Evolutionary conservation across 2,329 filamentous ascomycete species (phyloP).

Genomic region (Pseudopyrenochaeta lycopersici): DNA sequence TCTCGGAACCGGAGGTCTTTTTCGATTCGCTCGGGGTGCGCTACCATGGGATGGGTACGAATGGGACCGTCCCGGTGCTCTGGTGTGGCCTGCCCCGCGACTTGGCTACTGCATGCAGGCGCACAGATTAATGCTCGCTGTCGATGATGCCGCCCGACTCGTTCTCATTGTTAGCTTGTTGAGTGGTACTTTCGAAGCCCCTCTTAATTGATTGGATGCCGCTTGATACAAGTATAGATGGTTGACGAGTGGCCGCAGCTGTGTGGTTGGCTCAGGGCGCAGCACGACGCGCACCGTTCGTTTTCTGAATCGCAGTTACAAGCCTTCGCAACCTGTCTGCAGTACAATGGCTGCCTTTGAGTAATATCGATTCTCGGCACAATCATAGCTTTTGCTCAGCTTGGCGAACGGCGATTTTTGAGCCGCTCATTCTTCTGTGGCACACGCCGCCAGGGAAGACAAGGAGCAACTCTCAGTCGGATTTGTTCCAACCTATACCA

Average conservation of each 20-base stretch:
- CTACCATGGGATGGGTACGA: conserved; percentile 29
- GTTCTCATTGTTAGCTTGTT: conserved; percentile 23
- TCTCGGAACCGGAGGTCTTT: too few relatives aligned
- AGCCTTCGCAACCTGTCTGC: conserved; percentile 28
- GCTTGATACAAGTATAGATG: conserved; percentile 25
- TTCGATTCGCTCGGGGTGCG: conserved; percentile 25
- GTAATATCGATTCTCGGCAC: conserved; percentile 27
- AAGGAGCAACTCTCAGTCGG: conserved; percentile 23
- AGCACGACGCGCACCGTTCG: conserved; percentile 32
- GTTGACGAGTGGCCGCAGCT: conserved; percentile 38
- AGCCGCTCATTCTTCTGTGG: conserved; percentile 42
- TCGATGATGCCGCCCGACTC: conserved; percentile 29
- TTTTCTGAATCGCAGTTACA: conserved; percentile 25
- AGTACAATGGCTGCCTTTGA: conserved; percentile 23
- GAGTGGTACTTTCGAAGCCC: conserved; percentile 12
- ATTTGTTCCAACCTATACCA: conserved; percentile 14
- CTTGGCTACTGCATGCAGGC: conserved; percentile 24
- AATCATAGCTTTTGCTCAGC: conserved; percentile 29
- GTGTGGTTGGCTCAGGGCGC: conserved; percentile 37
- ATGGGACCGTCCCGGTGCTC: conserved; percentile 23
- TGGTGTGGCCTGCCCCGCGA: conserved; percentile 25
- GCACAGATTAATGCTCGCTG: conserved; percentile 22
- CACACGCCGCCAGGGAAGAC: conserved; percentile 35
- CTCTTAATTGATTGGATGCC: conserved; percentile 30
- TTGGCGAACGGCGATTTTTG: conserved; percentile 37